These are phyloP conservation scores for Oryza brachyantha DNA, from an alignment of 176 grass and related monocot species.

Conservation along the genomic window DNA sequence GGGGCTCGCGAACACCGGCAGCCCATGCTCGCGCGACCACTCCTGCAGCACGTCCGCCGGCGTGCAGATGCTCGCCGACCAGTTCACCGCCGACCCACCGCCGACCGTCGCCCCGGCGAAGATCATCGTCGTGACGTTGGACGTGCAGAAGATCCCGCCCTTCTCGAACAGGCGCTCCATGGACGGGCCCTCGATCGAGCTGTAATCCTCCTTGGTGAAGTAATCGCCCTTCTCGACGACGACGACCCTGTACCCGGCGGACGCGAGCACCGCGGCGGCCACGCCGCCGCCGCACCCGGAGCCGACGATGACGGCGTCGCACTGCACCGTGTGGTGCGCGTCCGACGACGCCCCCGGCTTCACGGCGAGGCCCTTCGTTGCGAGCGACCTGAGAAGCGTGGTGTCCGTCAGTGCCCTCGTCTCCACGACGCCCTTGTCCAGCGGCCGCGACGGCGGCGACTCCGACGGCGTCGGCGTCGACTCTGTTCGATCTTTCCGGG, in stretches of 20 bases:
- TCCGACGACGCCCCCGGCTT: conserved; percentile 11
- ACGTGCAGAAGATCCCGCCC: conserved; percentile 55
- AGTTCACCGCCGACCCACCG: conserved; percentile 91
- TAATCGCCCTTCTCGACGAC: conserved; percentile 92
- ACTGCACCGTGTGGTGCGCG: conserved; percentile 42
- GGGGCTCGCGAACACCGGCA: conserved; percentile 46
- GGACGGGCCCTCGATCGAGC: conserved; percentile 67
- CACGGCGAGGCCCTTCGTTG: conserved; percentile 49
- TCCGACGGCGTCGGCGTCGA: neutral
- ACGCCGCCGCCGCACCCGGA: conserved; percentile 87
- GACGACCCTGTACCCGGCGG: conserved; percentile 70
- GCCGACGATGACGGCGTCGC: conserved; percentile 80
- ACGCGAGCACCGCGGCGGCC: conserved; percentile 71
- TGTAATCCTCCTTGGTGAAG: conserved; percentile 71
- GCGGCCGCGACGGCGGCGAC: conserved; percentile 32
- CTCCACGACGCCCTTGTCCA: conserved; percentile 62
- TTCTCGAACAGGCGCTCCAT: conserved; percentile 61
- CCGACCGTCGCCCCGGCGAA: conserved; percentile 80
- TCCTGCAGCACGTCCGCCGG: conserved; percentile 54
- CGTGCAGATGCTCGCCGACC: conserved; percentile 86
- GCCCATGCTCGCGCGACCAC: conserved; percentile 58
- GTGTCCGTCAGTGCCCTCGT: conserved; percentile 43
- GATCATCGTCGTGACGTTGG: conserved; percentile 49
- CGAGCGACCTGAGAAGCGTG: conserved; percentile 49
- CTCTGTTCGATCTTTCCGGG: conserved; percentile 15